Percentiles rank a stretch among this genome's conserved stretches.
Conservation (phyloP, 2,329 filamentous ascomycete species). For the Hypoxylon rubiginosum region DNA sequence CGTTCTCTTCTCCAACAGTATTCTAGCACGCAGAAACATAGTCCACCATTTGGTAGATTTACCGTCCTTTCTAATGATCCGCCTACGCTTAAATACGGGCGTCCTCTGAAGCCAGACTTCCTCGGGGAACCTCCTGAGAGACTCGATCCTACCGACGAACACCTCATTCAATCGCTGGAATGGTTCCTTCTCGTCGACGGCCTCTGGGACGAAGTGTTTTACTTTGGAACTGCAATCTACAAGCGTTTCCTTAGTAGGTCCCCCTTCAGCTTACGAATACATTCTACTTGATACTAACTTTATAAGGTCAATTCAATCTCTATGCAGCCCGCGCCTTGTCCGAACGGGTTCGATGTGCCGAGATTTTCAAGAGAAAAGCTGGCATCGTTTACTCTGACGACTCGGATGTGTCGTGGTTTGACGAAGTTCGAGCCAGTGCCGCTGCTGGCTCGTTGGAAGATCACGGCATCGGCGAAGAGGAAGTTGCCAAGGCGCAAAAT, state of each 20-base stretch:
- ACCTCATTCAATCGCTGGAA: constrained; percentile 82
- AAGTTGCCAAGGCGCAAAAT: constrained; percentile 68
- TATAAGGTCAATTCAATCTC: constrained; percentile 63
- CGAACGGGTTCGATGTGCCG: constrained; percentile 64
- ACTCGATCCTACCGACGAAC: constrained; percentile 73
- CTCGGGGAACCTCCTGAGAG: constrained; percentile 71
- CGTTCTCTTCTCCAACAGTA: constrained; percentile 65
- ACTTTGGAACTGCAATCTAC: constrained; percentile 78
- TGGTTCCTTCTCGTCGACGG: constrained; percentile 85
- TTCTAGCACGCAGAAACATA: constrained; percentile 52
- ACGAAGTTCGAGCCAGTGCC: constrained; percentile 46
- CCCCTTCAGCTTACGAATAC: neutral
- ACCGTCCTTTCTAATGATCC: constrained; percentile 63
- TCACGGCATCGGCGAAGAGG: constrained; percentile 55
- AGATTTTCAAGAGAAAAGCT: constrained; percentile 59
- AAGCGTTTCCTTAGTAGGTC: constrained; percentile 85
- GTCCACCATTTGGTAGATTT: constrained; percentile 62
- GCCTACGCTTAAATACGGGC: constrained; percentile 70
- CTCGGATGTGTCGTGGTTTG: constrained; percentile 51
- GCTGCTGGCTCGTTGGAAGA: constrained; percentile 50
- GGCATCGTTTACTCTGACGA: constrained; percentile 53
- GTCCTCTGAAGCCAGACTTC: constrained; percentile 78
- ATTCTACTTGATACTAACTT: constrained; percentile 16
- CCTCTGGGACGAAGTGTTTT: constrained; percentile 78
- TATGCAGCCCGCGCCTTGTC: constrained; percentile 68